Evolutionary conservation across 208 protist genomes (phyloP), one percentile per base, ranked within the genome.

Genomic region (Crithidia expoeki): DNA sequence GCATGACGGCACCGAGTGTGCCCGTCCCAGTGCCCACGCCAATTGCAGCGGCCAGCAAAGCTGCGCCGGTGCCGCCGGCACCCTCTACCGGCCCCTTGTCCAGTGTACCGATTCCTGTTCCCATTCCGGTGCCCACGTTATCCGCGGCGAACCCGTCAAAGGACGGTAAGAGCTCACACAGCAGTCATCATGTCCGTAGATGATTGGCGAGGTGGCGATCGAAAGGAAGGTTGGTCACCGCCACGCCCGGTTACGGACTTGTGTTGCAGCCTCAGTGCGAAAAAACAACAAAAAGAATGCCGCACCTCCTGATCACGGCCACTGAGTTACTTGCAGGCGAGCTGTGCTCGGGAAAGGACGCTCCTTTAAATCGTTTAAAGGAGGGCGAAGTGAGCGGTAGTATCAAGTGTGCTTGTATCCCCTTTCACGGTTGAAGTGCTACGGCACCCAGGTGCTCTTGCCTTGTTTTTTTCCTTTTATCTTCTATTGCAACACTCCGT

Each of bases 21-120:
- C 57, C 66, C 11, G 61, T 77, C 51, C 72, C 73, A n/a, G 76
- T 83, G 38, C 76, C 76, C 19, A 67, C 51, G 52, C 14, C 28
- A 30, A 3, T 25, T 55, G 52, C 19, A 17, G 23, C 36, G 36
- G 36, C 9, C 36, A 40, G 23, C 25, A 34, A 4, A 21, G 6
- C 30, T 12, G 52, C 65, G 23, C 36, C 65, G 32, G 25, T 30
- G 19, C n/a, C 30, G 17, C 27, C 44, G 25, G 0, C 47, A 28
- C 23, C 2, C 0, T 0, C 34, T 16, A 0, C 55, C 16, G 55
- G 40, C 10, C 55, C 33, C 30, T 10, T 25, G 49, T 32, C 49
- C 4, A 17, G 23, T n/a, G 57, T 12, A 0, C 57, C 57, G 5
- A 32, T 50, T 2, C 57, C 57, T 5, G 21, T 62, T 23, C 62